Evolutionary conservation across 2,329 filamentous ascomycete genomes (phyloP).

Genomic region (Ceratocystis alfenasii): DNA sequence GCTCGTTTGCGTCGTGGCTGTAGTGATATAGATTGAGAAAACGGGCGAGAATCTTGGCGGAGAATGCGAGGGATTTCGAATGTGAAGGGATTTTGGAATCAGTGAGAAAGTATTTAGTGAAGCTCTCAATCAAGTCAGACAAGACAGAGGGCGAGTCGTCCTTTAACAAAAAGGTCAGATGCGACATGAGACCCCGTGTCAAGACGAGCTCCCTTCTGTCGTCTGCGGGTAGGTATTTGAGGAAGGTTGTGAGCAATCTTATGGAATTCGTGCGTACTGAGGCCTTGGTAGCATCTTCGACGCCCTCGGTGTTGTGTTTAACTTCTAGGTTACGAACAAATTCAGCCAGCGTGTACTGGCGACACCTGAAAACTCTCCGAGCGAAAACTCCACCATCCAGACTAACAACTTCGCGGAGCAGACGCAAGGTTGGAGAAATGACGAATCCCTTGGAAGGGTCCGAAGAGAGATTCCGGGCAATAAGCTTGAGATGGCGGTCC

Average conservation of each 20-base stretch:
- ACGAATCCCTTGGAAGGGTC: conserved; percentile 76
- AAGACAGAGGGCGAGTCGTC: conserved; percentile 68
- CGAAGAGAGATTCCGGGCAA: conserved; percentile 66
- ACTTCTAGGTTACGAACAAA: conserved; percentile 70
- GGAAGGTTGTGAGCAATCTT: conserved; percentile 63
- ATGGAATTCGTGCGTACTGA: conserved; percentile 75
- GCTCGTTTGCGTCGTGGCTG: conserved; percentile 37
- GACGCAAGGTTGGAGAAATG: conserved; percentile 73
- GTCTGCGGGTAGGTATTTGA: conserved; percentile 65
- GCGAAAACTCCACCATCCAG: conserved; percentile 79
- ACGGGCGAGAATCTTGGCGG: conserved; percentile 57
- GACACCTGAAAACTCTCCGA: conserved; percentile 61
- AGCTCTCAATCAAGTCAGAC: conserved; percentile 57
- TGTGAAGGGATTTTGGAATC: conserved; percentile 63
- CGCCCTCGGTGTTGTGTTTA: conserved; percentile 42
- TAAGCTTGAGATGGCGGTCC: conserved; percentile 65
- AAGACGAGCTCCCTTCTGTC: conserved; percentile 71
- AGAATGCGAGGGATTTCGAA: conserved; percentile 64
- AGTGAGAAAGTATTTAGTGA: conserved; percentile 60
- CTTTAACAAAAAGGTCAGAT: conserved; percentile 65
- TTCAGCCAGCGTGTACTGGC: conserved; percentile 67
- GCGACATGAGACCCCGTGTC: conserved; percentile 69
- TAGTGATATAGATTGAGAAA: conserved; percentile 61
- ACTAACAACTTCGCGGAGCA: conserved; percentile 73
- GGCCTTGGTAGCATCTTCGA: conserved; percentile 56